A percentile compares a stretch with the other conserved stretches of the same genome.
phyloP scores from a whole-genome alignment of 139 green algal species.

The Tetraselmis chui region DNA sequence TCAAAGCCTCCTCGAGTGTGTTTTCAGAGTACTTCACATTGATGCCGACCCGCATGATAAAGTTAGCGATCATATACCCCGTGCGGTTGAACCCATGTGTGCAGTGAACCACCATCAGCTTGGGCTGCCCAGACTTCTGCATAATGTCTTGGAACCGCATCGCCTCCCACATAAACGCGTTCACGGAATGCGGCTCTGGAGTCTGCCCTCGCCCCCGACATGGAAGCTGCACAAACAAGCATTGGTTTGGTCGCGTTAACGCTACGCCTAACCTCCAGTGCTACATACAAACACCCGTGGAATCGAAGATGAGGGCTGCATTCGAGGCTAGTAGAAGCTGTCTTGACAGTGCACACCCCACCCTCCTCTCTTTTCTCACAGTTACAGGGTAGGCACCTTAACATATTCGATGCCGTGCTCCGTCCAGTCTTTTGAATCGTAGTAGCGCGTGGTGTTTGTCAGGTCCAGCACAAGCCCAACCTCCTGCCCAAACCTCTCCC shows the following conservation, averaged over 20 bases:
- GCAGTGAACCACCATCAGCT: conserved; percentile 82
- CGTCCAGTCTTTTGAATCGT: conserved; percentile 49
- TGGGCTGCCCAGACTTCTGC: conserved; percentile 5
- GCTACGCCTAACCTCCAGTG: too few species aligned
- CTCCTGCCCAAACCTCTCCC: conserved; percentile 14
- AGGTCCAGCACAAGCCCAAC: conserved; percentile 86
- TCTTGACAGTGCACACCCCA: too few species aligned
- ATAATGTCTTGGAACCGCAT: conserved; percentile 20
- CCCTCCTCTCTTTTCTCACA: too few species aligned
- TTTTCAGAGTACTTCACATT: neutral
- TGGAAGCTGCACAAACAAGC: conserved; percentile 54
- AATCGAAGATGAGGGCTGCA: too few species aligned
- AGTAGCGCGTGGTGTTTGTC: conserved; percentile 88
- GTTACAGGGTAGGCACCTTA: too few species aligned
- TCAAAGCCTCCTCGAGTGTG: conserved; percentile 41
- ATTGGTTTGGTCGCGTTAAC: too few species aligned
- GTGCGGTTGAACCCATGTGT: conserved; percentile 98
- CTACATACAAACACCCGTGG: too few species aligned
- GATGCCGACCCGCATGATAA: conserved; percentile 34
- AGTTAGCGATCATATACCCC: conserved; percentile 64
- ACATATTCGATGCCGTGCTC: conserved; percentile 35
- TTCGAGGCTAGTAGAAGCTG: too few species aligned
- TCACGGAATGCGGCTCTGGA: conserved; percentile 70
- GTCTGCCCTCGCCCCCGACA: conserved; percentile 66
- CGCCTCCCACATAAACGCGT: conserved; percentile 67